These are phyloP conservation scores for Anethum foeniculum DNA, from an alignment of 140 eudicot species.

Conservation along the genomic window DNA sequence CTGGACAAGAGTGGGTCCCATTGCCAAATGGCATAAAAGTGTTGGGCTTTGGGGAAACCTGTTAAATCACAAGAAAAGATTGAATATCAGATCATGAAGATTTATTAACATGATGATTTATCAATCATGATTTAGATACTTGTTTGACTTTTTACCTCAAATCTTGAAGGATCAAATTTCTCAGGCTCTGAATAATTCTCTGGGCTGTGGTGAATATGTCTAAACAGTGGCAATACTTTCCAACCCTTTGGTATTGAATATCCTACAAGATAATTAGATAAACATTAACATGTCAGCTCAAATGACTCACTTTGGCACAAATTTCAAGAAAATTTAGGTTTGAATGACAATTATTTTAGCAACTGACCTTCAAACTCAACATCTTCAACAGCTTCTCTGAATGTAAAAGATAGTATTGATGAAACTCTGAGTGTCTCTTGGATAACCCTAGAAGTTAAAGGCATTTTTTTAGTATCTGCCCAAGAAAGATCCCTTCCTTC, in stretches of 20 bases:
- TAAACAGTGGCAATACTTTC: constrained; percentile 89
- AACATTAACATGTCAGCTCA: background rate
- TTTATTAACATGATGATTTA: background rate
- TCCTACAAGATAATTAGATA: constrained; percentile 50
- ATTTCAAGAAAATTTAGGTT: background rate
- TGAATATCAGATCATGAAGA: constrained; percentile 14
- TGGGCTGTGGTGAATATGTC: constrained; percentile 93
- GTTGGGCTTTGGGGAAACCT: constrained; percentile 90
- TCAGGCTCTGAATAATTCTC: constrained; percentile 75
- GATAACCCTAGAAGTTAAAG: constrained; percentile 74
- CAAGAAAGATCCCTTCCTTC: constrained; percentile 46
- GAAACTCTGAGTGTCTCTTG: constrained; percentile 95
- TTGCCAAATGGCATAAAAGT: constrained; percentile 97
- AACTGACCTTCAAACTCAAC: constrained; percentile 87
- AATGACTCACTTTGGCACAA: constrained; percentile 1
- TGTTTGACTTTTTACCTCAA: constrained; percentile 48
- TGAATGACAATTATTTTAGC: background rate
- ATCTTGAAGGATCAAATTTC: constrained; percentile 97
- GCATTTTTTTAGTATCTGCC: constrained; percentile 88
- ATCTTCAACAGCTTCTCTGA: constrained; percentile 97
- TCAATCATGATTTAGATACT: background rate
- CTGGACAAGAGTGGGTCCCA: constrained; percentile 96
- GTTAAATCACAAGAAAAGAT: constrained; percentile 26
- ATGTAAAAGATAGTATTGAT: constrained; percentile 87
- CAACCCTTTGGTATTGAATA: constrained; percentile 96